Evolutionary conservation across 2,329 filamentous ascomycete species (phyloP).

Genomic region (Chrysosporium queenslandicum): DNA sequence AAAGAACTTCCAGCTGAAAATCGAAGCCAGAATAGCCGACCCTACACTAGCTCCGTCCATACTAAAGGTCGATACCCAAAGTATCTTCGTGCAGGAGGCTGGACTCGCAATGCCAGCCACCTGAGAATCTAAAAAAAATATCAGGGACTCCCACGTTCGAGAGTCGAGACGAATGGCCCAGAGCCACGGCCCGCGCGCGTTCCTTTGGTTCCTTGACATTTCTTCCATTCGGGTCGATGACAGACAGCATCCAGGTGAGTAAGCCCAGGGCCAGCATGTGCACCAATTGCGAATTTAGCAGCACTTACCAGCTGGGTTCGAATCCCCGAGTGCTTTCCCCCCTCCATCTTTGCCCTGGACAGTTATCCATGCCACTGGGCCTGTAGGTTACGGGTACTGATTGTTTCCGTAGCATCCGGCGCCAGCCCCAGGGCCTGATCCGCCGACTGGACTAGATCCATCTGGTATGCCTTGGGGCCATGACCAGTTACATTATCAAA

Average conservation of each 20-base stretch:
- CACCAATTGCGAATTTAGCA: no score
- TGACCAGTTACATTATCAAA: conserved; percentile 4
- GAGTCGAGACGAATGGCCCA: neutral
- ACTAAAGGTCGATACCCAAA: neutral
- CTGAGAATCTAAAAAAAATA: neutral
- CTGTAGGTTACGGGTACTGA: no score
- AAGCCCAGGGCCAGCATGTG: neutral
- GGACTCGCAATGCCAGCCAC: neutral
- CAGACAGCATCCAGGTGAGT: neutral
- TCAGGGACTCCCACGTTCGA: neutral
- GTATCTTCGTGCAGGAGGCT: neutral
- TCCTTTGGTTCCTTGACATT: neutral
- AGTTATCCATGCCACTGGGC: no score
- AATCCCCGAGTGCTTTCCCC: no score
- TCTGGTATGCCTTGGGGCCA: conserved; percentile 3
- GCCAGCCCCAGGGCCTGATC: neutral
- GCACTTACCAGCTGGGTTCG: no score
- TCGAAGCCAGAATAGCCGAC: neutral
- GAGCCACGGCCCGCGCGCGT: neutral
- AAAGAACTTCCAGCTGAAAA: neutral
- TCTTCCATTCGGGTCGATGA: neutral
- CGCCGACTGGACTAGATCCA: conserved; percentile 3
- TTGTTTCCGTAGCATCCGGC: no score
- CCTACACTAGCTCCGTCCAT: neutral
- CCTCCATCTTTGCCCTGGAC: no score